Base-by-base conservation (phyloP, 140 eudicot species). In the Erigeron philadelphicus region DNA sequence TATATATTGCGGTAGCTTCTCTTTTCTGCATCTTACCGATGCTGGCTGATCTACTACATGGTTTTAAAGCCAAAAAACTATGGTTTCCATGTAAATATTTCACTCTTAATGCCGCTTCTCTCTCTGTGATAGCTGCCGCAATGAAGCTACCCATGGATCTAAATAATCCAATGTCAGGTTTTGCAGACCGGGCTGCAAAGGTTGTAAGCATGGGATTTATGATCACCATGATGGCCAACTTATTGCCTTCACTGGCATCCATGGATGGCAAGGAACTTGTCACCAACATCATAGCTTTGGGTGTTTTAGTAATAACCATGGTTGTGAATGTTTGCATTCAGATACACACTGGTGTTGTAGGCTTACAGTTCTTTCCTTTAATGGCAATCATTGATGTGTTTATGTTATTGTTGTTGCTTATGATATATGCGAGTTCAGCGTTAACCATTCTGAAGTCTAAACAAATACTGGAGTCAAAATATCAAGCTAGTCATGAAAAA, bases 161-260 rank as follows among this genome's bases (percentile, higher is more conserved):
- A 12, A 66, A 46, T 46, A 66, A 47, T 12, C 3, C 12, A 12
- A 66, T 66, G 71, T 45, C 12, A 11, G 9, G 3, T 66, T 2
- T 18, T 11, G 23, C 12, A 11, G 71, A 66, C 58, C 71, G 47
- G 71, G 8, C 45, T 21, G 57, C 45, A 23, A 31, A 31, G 38
- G 0, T 1, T 31, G 38, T 4, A 65, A 66, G 71, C 71, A 23
- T 66, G 71, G 3, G 46, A 6, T 66, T 66, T 66, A 47, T 66
- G 71, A 21, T 45, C 71, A 25, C 71, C 71, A 66, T 66, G 25
- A 66, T 66, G 71, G 71, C 60, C 9, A 66, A 66, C n/a, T 48
- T 48, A 12, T 66, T 31, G 38, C 38, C 38, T 31, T 31, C 38
- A 4, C 38, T 31, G 3, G 38, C 3, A 31, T 31, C 38, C 38